Evolutionary conservation across 2,329 filamentous ascomycete species (phyloP).

Genomic region (Aciculosporium take): DNA sequence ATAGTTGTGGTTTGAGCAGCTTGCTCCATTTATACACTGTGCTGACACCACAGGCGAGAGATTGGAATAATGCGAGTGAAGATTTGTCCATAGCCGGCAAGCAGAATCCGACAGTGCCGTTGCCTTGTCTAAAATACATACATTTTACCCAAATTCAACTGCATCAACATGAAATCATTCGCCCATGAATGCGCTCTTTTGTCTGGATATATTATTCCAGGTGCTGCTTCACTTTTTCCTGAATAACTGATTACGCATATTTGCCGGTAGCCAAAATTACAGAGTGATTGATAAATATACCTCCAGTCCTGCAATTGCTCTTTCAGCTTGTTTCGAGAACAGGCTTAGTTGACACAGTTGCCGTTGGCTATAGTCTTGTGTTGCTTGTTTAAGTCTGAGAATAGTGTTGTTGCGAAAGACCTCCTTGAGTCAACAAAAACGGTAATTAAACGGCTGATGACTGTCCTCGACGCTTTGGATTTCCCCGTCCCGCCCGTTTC

Average conservation of each 20-base stretch:
- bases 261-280: not conserved
- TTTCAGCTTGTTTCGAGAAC: not conserved
- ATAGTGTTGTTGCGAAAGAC: not conserved
- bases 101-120: not conserved
- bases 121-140: slow-evolving; percentile 2
- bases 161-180: not conserved
- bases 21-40: no score
- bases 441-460: slow-evolving; percentile 2
- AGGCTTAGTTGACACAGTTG: not conserved
- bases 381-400: not conserved
- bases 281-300: not conserved
- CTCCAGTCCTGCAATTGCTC: not conserved
- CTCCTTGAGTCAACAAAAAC: not conserved
- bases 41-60: no score
- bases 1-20: no score
- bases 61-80: not conserved
- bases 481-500: slow-evolving; percentile 38
- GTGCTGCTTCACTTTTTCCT: not conserved
- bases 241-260: not conserved
- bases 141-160: not conserved
- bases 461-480: slow-evolving; percentile 39
- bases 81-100: not conserved
- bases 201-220: not conserved
- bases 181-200: not conserved
- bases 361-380: not conserved